Percentiles rank a stretch among this genome's conserved stretches.
Conservation (phyloP, 495 filamentous ascomycete species). For the Clohesyomyces aquaticus region DNA sequence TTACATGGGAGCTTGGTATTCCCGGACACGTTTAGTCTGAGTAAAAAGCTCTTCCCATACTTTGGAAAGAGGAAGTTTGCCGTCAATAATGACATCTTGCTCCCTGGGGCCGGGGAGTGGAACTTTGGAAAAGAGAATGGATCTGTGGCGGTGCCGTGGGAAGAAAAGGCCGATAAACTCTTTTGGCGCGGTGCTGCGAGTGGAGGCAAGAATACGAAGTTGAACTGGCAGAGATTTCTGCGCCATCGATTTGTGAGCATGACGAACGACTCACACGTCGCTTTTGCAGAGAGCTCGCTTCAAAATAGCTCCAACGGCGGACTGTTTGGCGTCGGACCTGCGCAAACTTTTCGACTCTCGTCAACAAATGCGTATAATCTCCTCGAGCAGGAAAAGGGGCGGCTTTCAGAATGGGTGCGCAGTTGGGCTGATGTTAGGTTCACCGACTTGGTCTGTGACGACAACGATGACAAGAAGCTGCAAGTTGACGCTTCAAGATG, state of each 20-base stretch:
- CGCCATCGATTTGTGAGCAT: slow-evolving; percentile 74
- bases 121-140: too few relatives aligned
- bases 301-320: background rate
- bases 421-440: slow-evolving; percentile 42
- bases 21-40: slow-evolving; percentile 61
- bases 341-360: slow-evolving; percentile 42
- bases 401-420: slow-evolving; percentile 42
- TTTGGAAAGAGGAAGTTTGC: slow-evolving; percentile 78
- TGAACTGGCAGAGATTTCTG: slow-evolving; percentile 73
- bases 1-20: slow-evolving; percentile 74
- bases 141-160: slow-evolving; percentile 54
- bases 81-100: slow-evolving; percentile 79
- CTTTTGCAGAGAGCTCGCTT: slow-evolving; percentile 41
- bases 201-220: slow-evolving; percentile 63
- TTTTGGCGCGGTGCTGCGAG: slow-evolving; percentile 75
- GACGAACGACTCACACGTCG: slow-evolving; percentile 66
- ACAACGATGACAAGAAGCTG: background rate
- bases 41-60: slow-evolving; percentile 65
- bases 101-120: slow-evolving; percentile 59
- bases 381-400: background rate
- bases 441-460: slow-evolving; percentile 45
- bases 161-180: slow-evolving; percentile 56
- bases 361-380: slow-evolving; percentile 39
- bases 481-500: too few relatives aligned
- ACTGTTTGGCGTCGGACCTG: slow-evolving; percentile 2